phyloP scores from a whole-genome alignment of 129 eudicot species.

The Ambrosia artemisiifolia region DNA sequence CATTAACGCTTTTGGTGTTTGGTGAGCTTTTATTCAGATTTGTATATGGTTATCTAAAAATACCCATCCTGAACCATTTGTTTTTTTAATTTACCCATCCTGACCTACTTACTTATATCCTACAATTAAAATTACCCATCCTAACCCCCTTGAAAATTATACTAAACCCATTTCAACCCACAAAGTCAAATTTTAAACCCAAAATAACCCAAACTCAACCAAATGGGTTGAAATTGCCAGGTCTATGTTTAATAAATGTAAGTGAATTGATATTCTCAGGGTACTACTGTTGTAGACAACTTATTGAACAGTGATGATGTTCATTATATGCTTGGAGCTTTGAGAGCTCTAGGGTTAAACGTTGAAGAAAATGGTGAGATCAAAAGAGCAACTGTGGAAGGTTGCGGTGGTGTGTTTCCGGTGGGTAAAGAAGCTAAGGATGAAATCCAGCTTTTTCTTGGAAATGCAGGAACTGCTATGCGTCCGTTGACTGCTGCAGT shows the following conservation, averaged over 20 bases:
- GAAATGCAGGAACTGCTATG: constrained; percentile 99
- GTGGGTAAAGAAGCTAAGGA: constrained; percentile 56
- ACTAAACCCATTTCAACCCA: too few species aligned
- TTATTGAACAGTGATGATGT: constrained; percentile 88
- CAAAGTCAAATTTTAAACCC: too few species aligned
- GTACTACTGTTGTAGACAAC: constrained; percentile 90
- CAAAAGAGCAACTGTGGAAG: constrained; percentile 77
- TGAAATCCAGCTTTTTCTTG: constrained; percentile 82
- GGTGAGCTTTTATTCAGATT: too few species aligned
- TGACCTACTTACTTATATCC: too few species aligned
- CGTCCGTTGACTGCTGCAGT: constrained; percentile 97
- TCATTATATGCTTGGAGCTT: constrained; percentile 93
- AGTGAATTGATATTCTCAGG: constrained; percentile 47
- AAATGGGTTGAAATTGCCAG: too few species aligned
- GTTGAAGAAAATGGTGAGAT: constrained; percentile 72
- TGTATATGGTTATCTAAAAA: too few species aligned
- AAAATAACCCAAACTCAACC: too few species aligned
- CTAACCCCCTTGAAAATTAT: too few species aligned
- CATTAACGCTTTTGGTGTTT: too few species aligned
- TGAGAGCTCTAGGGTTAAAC: constrained; percentile 73
- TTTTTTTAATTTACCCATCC: too few species aligned
- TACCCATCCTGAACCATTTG: too few species aligned
- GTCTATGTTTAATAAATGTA: not conserved
- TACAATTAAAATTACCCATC: too few species aligned
- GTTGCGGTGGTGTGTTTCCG: constrained; percentile 89